Evolutionary conservation across 2,329 filamentous ascomycete genomes (phyloP).

Genomic region (Leptosphaerulina australis): DNA sequence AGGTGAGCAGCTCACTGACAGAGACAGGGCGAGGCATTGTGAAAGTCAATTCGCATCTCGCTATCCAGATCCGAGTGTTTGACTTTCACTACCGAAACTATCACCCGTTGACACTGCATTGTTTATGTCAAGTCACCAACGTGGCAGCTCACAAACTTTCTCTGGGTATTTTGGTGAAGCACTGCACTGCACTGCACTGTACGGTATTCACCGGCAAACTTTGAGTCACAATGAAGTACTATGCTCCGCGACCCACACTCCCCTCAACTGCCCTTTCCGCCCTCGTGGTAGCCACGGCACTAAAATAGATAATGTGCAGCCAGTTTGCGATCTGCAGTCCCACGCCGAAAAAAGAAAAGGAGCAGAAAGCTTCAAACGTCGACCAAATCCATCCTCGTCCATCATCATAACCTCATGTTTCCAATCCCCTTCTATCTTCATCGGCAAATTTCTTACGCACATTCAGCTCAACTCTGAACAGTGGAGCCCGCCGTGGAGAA

Average conservation of each 20-base stretch:
- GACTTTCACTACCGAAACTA: constrained; percentile 2
- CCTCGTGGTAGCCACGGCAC: neutral
- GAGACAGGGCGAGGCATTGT: neutral
- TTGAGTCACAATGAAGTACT: too few species aligned
- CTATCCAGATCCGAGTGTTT: constrained; percentile 2
- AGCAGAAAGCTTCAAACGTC: neutral
- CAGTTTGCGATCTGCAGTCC: constrained; percentile 4
- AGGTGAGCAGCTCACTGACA: neutral
- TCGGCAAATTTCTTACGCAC: neutral
- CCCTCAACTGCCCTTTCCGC: neutral
- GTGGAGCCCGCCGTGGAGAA: neutral
- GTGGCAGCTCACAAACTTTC: constrained; percentile 12
- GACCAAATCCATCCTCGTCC: neutral
- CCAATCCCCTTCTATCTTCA: neutral
- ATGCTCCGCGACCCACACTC: neutral
- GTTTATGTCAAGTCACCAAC: constrained; percentile 1
- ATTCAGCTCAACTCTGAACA: constrained; percentile 3
- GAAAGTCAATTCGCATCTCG: constrained; percentile 6
- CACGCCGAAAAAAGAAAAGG: too few species aligned
- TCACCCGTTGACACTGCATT: constrained; percentile 10
- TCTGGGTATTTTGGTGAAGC: too few species aligned
- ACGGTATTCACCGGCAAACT: too few species aligned
- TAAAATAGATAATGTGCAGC: neutral
- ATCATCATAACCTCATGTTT: neutral
- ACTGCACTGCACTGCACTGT: too few species aligned